phyloP scores from a whole-genome alignment of 2,329 filamentous ascomycete genomes.

The Colletotrichum sidae region DNA sequence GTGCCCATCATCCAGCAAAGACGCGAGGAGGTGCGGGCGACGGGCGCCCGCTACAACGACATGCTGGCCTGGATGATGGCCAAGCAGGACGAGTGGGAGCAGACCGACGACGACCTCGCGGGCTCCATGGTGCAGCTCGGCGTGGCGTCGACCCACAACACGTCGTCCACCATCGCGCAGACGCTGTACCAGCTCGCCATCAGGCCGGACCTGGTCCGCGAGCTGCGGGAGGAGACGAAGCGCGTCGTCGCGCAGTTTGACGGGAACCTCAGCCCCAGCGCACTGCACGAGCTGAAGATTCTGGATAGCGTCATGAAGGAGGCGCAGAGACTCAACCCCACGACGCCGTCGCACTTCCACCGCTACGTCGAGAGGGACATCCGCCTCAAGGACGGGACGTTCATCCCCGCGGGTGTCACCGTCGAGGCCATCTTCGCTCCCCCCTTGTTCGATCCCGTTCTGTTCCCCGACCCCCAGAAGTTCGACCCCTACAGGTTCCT shows the following conservation, averaged over 20 bases:
- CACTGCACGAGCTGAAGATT: constrained; percentile 46
- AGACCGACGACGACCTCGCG: constrained; percentile 47
- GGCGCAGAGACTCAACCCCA: constrained; percentile 46
- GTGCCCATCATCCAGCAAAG: constrained; percentile 16
- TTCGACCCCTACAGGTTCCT: constrained; percentile 19
- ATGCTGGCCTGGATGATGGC: constrained; percentile 50
- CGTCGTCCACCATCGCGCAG: constrained; percentile 48
- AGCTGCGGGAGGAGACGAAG: constrained; percentile 61
- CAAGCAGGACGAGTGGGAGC: constrained; percentile 45
- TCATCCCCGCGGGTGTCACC: constrained; percentile 40
- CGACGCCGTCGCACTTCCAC: constrained; percentile 22
- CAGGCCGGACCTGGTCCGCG: constrained; percentile 59
- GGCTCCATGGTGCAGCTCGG: constrained; percentile 53
- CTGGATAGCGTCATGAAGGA: constrained; percentile 50
- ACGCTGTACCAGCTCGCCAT: constrained; percentile 62
- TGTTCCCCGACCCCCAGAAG: constrained; percentile 17
- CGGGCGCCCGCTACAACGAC: background rate
- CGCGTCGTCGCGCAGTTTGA: constrained; percentile 47
- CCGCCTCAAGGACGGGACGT: constrained; percentile 42
- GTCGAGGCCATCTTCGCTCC: constrained; percentile 49
- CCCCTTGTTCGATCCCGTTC: constrained; percentile 4
- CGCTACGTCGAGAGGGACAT: constrained; percentile 59
- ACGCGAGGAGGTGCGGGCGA: background rate
- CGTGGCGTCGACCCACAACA: constrained; percentile 62
- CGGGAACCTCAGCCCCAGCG: constrained; percentile 45